A percentile compares a stretch with the other conserved stretches of the same genome.
Conservation (phyloP, 768 basidiomycete species). For the Punctularia strigosozonata region DNA sequence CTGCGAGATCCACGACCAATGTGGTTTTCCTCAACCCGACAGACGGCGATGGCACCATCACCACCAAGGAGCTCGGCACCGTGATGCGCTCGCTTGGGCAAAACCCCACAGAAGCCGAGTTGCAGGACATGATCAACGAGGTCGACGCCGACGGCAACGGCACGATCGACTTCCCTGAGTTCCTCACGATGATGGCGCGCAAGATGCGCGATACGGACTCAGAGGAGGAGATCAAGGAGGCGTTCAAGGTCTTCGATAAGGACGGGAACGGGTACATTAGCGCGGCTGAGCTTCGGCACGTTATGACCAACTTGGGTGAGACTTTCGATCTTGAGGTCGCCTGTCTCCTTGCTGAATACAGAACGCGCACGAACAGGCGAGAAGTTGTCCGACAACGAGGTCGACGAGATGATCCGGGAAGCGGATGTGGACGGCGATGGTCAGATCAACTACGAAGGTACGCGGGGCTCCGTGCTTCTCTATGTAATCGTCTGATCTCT, state of each 20-base stretch:
- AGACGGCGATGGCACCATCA: conserved; percentile 94
- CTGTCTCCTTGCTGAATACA: not conserved
- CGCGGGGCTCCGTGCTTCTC: conserved; percentile 10
- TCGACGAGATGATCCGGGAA: conserved; percentile 96
- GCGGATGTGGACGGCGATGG: conserved; percentile 92
- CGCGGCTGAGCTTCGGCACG: conserved; percentile 75
- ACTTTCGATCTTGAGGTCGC: not conserved
- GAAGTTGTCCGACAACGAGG: conserved; percentile 77
- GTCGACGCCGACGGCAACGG: conserved; percentile 85
- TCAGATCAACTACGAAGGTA: conserved; percentile 83
- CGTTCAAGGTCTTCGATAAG: conserved; percentile 96
- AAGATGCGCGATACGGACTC: conserved; percentile 88
- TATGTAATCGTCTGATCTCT: conserved; percentile 1
- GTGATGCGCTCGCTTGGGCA: conserved; percentile 91
- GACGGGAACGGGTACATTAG: conserved; percentile 88
- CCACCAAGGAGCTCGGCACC: conserved; percentile 80
- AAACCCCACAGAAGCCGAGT: conserved; percentile 85
- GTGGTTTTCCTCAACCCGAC: conserved; percentile 4
- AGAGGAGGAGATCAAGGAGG: conserved; percentile 93
- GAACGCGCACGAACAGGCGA: conserved; percentile 51
- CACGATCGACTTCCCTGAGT: conserved; percentile 74
- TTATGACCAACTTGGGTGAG: conserved; percentile 58
- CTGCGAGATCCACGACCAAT: conserved; percentile 4
- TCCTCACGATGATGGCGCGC: conserved; percentile 74
- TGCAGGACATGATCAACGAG: conserved; percentile 94